Percentiles rank a stretch among this genome's conserved stretches.
Conservation (phyloP, 2,329 filamentous ascomycete species). For the Mollisia scopiformis region DNA sequence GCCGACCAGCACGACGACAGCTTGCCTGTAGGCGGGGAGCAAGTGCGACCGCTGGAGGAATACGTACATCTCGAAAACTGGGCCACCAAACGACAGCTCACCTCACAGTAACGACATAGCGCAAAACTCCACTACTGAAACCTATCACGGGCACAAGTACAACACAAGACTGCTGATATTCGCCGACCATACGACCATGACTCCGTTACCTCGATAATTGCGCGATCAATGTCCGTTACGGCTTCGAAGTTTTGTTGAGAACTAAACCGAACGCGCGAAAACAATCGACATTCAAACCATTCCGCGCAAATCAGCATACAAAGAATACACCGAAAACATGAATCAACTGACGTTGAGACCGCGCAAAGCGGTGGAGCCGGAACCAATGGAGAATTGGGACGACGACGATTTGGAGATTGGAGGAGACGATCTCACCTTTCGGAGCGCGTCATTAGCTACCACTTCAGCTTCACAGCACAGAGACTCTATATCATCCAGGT, state of each 20-base stretch:
- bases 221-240: conserved; percentile 25
- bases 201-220: conserved; percentile 26
- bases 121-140: conserved; percentile 7
- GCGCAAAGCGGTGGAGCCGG: conserved; percentile 48
- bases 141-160: conserved; percentile 22
- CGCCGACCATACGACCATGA: conserved; percentile 26
- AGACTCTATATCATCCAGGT: conserved; percentile 80
- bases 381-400: conserved; percentile 76
- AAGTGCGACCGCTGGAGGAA: neutral
- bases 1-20: neutral
- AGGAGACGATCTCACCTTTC: conserved; percentile 64
- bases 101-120: neutral
- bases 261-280: conserved; percentile 3
- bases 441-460: conserved; percentile 47
- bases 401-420: conserved; percentile 76
- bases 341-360: conserved; percentile 36
- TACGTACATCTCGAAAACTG: neutral
- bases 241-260: conserved; percentile 17
- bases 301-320: neutral
- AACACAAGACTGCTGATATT: conserved; percentile 21
- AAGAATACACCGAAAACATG: conserved; percentile 22
- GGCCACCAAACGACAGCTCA: conserved; percentile 8
- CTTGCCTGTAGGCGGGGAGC: neutral
- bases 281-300: neutral
- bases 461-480: conserved; percentile 58